These are phyloP conservation scores for Verticillium albo-atrum DNA, from an alignment of 2,329 filamentous ascomycete species.

Conservation along the genomic window DNA sequence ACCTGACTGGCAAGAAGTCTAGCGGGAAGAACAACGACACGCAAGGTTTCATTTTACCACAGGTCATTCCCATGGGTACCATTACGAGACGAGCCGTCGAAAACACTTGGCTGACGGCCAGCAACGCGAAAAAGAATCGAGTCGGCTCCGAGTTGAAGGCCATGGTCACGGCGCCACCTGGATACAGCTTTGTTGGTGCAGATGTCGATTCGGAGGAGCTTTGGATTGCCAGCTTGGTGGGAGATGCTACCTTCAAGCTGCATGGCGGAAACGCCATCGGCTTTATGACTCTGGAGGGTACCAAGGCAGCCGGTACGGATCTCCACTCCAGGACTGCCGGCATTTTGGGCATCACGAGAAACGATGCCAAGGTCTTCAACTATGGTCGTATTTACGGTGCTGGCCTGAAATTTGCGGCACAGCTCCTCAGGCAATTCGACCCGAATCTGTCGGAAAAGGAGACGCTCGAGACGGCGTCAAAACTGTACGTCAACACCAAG, in stretches of 20 bases:
- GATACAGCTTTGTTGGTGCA: slow-evolving; percentile 91
- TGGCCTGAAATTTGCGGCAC: slow-evolving; percentile 87
- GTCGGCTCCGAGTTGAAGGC: slow-evolving; percentile 96
- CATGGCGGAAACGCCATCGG: slow-evolving; percentile 96
- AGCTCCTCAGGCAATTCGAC: slow-evolving; percentile 89
- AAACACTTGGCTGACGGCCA: slow-evolving; percentile 97
- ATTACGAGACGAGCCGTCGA: slow-evolving; percentile 92
- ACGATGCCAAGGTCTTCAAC: slow-evolving; percentile 97
- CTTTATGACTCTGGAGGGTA: slow-evolving; percentile 98
- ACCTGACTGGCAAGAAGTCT: slow-evolving; percentile 32
- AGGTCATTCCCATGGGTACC: slow-evolving; percentile 97
- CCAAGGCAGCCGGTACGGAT: slow-evolving; percentile 90
- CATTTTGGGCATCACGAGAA: slow-evolving; percentile 90
- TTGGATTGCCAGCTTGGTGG: slow-evolving; percentile 95
- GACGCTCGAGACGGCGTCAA: slow-evolving; percentile 70
- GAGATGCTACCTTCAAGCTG: slow-evolving; percentile 89
- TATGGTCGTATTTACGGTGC: slow-evolving; percentile 99
- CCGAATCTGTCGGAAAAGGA: slow-evolving; percentile 74
- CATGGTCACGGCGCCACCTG: slow-evolving; percentile 88
- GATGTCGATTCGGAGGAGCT: slow-evolving; percentile 97
- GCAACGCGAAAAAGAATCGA: slow-evolving; percentile 92
- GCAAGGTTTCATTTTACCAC: slow-evolving; percentile 84
- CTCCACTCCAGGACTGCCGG: slow-evolving; percentile 88
- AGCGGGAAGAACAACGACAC: slow-evolving; percentile 16
- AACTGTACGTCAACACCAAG: slow-evolving; percentile 85